These are phyloP conservation scores for Podochytrium sp. DNA, from an alignment of 192 early-diverging fungal species.

Conservation along the genomic window DNA sequence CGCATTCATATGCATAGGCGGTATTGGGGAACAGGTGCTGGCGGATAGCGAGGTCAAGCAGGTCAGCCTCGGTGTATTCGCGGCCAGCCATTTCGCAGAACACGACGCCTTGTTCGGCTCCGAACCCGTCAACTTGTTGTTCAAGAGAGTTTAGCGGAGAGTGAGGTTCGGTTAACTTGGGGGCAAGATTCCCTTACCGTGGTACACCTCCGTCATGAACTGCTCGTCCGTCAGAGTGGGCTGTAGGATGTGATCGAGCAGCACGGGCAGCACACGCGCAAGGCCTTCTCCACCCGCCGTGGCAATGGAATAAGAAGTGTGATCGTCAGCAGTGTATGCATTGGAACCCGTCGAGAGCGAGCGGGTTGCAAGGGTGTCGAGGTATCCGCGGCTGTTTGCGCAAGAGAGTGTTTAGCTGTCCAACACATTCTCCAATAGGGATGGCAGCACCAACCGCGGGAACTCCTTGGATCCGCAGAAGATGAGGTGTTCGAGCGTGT, in stretches of 20 bases:
- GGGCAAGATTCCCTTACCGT: conserved; percentile 55
- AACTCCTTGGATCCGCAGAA: conserved; percentile 79
- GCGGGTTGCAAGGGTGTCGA: conserved; percentile 73
- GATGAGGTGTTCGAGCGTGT: conserved; percentile 83
- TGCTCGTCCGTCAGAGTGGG: conserved; percentile 74
- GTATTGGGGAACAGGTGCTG: conserved; percentile 51
- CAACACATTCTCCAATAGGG: no score
- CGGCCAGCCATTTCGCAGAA: conserved; percentile 72
- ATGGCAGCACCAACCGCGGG: conserved; percentile 56
- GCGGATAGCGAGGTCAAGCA: conserved; percentile 62
- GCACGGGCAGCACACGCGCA: conserved; percentile 71
- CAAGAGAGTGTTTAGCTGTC: no score
- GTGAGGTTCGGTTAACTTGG: not conserved
- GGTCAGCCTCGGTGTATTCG: conserved; percentile 73
- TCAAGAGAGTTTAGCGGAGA: not conserved
- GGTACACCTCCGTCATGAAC: conserved; percentile 82
- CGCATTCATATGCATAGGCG: conserved; percentile 76
- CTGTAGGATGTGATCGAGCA: conserved; percentile 80
- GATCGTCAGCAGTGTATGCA: conserved; percentile 62
- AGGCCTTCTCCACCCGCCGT: conserved; percentile 70
- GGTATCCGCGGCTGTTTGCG: conserved; percentile 56
- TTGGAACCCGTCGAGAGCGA: conserved; percentile 81
- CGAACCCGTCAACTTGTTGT: conserved; percentile 37
- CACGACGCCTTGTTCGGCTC: conserved; percentile 80
- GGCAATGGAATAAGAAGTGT: conserved; percentile 75